Conservation (phyloP, 192 early-diverging fungal genomes). For the Jimgerdemannia flammicorona region DNA sequence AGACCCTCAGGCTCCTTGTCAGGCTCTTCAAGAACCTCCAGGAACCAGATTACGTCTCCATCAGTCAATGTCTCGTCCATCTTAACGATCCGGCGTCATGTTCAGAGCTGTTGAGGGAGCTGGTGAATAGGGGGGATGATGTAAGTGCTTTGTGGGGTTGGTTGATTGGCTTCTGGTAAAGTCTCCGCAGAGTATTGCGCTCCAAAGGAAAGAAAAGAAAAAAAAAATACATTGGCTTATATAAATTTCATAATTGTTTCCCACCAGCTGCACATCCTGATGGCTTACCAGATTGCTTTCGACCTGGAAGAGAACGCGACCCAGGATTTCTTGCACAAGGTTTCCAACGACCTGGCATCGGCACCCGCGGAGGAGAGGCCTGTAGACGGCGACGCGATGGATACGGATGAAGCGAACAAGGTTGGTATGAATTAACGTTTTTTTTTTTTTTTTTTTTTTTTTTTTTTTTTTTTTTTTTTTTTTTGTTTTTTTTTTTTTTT, state of each 20-base stretch:
- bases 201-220: background rate
- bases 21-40: conserved; percentile 66
- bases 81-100: conserved; percentile 76
- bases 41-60: conserved; percentile 89
- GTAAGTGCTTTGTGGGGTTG: conserved; percentile 20
- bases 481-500: too few species aligned
- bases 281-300: conserved; percentile 97
- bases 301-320: conserved; percentile 96
- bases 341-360: conserved; percentile 57
- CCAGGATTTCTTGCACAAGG: conserved; percentile 91
- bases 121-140: conserved; percentile 60
- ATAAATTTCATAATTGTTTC: background rate
- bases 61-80: conserved; percentile 89
- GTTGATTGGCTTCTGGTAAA: background rate
- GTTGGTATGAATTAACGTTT: conserved; percentile 6
- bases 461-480: background rate
- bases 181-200: background rate
- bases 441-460: background rate
- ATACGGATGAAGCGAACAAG: conserved; percentile 43
- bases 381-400: conserved; percentile 39
- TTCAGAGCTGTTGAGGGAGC: conserved; percentile 68
- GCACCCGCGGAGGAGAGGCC: conserved; percentile 19
- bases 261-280: conserved; percentile 54
- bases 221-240: too few species aligned
- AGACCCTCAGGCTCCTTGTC: conserved; percentile 72